Base-by-base conservation (phyloP, 148 eudicot genomes). In the Diospyros lotus region DNA sequence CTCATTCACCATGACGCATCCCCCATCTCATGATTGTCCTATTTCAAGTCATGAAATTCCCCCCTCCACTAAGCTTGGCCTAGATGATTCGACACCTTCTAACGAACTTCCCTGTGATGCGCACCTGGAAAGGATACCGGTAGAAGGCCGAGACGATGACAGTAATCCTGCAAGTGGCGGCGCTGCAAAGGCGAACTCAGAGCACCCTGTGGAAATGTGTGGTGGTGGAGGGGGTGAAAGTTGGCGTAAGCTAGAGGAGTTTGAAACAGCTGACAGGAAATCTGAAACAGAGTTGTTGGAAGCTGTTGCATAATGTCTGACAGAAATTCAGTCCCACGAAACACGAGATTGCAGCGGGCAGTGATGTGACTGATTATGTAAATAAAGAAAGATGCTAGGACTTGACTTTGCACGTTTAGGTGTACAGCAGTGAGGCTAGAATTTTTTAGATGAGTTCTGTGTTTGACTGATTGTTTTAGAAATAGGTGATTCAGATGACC, bases 1-100 rank as follows among this genome's bases (percentile, higher is more conserved):
- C 60, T 72, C 84, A 50, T 69, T 72, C 39, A 17, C 66, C 60
- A 53, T 61, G n/a, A 84, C 84, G 71, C 88, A 85, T 74, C 78
- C 78, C 62, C 72, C 84, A 68, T 74, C 80, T 46, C 84, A 76
- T 60, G 78, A 53, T 73, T 73, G 80, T 41, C 82, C 78, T 6
- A 59, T 66, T n/a, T 74, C 69, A 14, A 41, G 70, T 58, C 60
- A 78, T 63, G 80, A 76, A 74, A 42, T 64, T 60, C 71, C 79
- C 64, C 77, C 77, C n/a, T 45, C 59, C 73, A 66, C 63, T 75
- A 54, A 84, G 77, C 77, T 73, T 9, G 28, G 39, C 13, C 67
- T 80, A 68, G 79, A 68, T 59, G 81, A 78, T 64, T 77, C 55
- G 62, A 78, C 42, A 77, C 51, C 60, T 68, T 14, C 78, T 51